Evolutionary conservation across 371 early-diverging fungal genomes (phyloP).

Genomic region (Mucor lusitanicus): DNA sequence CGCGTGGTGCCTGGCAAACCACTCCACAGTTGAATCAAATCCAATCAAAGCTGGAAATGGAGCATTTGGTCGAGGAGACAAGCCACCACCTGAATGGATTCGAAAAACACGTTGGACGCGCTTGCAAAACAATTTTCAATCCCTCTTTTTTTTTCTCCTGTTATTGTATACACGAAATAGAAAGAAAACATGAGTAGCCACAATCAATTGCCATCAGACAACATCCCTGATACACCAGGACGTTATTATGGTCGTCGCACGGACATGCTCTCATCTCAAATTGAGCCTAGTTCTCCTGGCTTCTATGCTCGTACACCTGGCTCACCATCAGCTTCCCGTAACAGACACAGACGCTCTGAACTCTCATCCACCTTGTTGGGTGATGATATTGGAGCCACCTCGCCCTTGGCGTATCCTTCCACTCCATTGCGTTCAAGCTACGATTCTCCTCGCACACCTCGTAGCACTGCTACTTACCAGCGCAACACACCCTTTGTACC

Average conservation of each 20-base stretch:
- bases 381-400: slow-evolving; percentile 36
- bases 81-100: no score
- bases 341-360: slow-evolving; percentile 39
- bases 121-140: slow-evolving; percentile 7
- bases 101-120: slow-evolving; percentile 10
- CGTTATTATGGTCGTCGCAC: slow-evolving; percentile 26
- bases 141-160: neutral
- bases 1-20: no score
- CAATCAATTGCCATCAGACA: slow-evolving; percentile 24
- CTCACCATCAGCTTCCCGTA: slow-evolving; percentile 29
- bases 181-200: slow-evolving; percentile 17
- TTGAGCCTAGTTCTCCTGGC: slow-evolving; percentile 31
- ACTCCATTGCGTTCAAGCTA: slow-evolving; percentile 36
- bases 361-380: slow-evolving; percentile 41
- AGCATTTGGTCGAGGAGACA: no score
- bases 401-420: slow-evolving; percentile 47
- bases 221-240: slow-evolving; percentile 29
- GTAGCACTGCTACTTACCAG: slow-evolving; percentile 31
- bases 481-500: slow-evolving; percentile 38
- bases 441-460: slow-evolving; percentile 28
- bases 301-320: slow-evolving; percentile 37
- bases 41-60: no score
- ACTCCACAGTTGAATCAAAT: no score
- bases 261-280: slow-evolving; percentile 24
- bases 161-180: no score